These are phyloP conservation scores for Penicillium silybi DNA, from an alignment of 495 filamentous ascomycete genomes.

Conservation along the genomic window DNA sequence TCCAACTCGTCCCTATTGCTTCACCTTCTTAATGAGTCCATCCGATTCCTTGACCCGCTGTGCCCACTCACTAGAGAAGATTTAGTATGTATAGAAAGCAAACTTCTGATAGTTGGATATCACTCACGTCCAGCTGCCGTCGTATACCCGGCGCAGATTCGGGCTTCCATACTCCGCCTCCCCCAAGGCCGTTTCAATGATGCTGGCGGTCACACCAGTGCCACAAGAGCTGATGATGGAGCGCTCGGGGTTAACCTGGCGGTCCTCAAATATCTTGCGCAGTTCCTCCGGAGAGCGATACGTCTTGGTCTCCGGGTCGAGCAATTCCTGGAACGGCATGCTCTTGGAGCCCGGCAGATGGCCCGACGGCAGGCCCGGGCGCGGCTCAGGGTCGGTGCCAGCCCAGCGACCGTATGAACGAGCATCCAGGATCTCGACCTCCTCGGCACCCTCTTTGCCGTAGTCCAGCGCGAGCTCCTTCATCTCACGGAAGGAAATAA, in stretches of 20 bases:
- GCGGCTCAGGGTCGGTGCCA: constrained; percentile 81
- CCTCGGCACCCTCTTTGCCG: constrained; percentile 73
- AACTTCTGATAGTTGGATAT: not conserved
- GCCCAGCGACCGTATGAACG: constrained; percentile 74
- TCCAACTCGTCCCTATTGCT: constrained; percentile 13
- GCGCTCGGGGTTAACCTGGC: constrained; percentile 73
- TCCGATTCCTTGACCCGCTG: constrained; percentile 60
- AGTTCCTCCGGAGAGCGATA: constrained; percentile 71
- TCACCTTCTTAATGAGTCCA: constrained; percentile 55
- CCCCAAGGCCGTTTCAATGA: constrained; percentile 81
- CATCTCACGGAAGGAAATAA: constrained; percentile 75
- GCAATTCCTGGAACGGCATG: constrained; percentile 71
- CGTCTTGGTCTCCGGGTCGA: constrained; percentile 78
- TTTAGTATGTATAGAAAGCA: constrained; percentile 16
- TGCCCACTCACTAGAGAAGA: constrained; percentile 63
- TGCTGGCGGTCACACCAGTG: constrained; percentile 90
- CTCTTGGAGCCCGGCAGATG: constrained; percentile 88
- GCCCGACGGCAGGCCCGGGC: constrained; percentile 80
- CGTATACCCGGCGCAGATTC: constrained; percentile 73
- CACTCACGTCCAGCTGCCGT: constrained; percentile 97
- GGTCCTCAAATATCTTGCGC: constrained; percentile 67
- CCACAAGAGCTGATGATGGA: constrained; percentile 88
- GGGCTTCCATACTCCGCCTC: constrained; percentile 70
- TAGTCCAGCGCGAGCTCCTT: constrained; percentile 68
- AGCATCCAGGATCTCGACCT: constrained; percentile 87